Percentiles rank a stretch among this genome's conserved stretches.
These are phyloP conservation scores for Rhytidhysteron rufulum DNA, from an alignment of 2,329 filamentous ascomycete genomes.

Conservation along the genomic window DNA sequence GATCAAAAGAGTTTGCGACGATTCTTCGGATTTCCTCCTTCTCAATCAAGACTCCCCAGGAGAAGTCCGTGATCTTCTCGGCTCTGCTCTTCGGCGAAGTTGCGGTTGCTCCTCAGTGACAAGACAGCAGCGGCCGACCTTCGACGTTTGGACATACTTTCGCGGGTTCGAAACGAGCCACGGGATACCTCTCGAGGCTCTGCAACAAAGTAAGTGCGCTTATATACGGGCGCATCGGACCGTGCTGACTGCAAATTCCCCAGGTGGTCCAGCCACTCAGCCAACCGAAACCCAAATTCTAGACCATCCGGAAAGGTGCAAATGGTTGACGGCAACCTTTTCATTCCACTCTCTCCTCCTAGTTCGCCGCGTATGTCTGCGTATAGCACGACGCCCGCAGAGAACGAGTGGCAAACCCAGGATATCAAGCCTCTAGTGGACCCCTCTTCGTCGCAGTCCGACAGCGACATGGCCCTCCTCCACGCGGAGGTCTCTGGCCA, in stretches of 20 bases:
- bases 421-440: conserved; percentile 34
- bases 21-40: conserved; percentile 22
- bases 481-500: conserved; percentile 33
- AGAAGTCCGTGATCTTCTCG: conserved; percentile 13
- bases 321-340: conserved; percentile 44
- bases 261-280: conserved; percentile 20
- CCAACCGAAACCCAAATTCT: conserved; percentile 15
- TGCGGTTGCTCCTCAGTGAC: conserved; percentile 4
- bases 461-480: conserved; percentile 37
- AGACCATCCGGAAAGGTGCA: conserved; percentile 24
- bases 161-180: background rate
- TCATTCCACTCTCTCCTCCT: conserved; percentile 47
- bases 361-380: conserved; percentile 50
- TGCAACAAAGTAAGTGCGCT: conserved; percentile 15
- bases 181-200: conserved; percentile 5
- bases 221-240: conserved; percentile 5
- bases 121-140: background rate
- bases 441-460: conserved; percentile 28
- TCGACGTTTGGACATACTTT: too few relatives aligned
- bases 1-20: conserved; percentile 20
- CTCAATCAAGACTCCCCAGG: conserved; percentile 15
- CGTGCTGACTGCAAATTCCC: conserved; percentile 20
- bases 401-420: conserved; percentile 42
- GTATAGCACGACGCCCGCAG: conserved; percentile 40
- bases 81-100: conserved; percentile 4